Evolutionary conservation across 306 rosid genomes (phyloP).

Genomic region (Styphnolobium japonicum): DNA sequence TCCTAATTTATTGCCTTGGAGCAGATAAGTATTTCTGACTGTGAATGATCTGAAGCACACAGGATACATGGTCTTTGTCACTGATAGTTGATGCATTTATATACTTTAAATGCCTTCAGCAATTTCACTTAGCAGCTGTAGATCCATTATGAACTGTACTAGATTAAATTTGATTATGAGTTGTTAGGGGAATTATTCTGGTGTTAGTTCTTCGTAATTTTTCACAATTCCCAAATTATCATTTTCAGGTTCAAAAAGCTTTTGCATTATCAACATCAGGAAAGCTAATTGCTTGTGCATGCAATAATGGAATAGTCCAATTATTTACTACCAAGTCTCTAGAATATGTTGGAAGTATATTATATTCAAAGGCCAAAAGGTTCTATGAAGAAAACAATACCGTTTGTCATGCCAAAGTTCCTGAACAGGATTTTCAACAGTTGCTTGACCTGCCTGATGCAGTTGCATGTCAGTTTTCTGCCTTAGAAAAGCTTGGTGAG

Average conservation of each 20-base stretch:
- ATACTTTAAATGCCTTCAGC: background rate
- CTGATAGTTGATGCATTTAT: background rate
- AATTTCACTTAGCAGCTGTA: background rate
- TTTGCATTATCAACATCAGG: slow-evolving; percentile 58
- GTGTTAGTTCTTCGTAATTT: slow-evolving; percentile 3
- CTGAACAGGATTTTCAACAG: slow-evolving; percentile 38
- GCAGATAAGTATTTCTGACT: background rate
- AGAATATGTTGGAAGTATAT: slow-evolving; percentile 47
- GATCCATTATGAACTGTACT: background rate
- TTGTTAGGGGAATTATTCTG: background rate
- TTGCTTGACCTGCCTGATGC: slow-evolving; percentile 65
- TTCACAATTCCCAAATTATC: slow-evolving; percentile 21
- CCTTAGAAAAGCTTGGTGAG: slow-evolving; percentile 74
- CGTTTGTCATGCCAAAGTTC: slow-evolving; percentile 24
- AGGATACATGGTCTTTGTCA: background rate
- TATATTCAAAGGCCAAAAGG: slow-evolving; percentile 52
- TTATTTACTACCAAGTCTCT: slow-evolving; percentile 50
- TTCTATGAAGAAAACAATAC: slow-evolving; percentile 28
- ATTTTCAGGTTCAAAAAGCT: slow-evolving; percentile 62
- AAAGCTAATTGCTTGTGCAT: slow-evolving; percentile 78
- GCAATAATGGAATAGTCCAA: slow-evolving; percentile 65
- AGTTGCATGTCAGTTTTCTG: slow-evolving; percentile 67
- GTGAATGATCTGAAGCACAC: background rate
- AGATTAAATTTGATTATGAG: slow-evolving; percentile 6
- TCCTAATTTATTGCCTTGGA: background rate